Conservation (phyloP, 2,329 filamentous ascomycete species). For the Fusarium sp. region DNA sequence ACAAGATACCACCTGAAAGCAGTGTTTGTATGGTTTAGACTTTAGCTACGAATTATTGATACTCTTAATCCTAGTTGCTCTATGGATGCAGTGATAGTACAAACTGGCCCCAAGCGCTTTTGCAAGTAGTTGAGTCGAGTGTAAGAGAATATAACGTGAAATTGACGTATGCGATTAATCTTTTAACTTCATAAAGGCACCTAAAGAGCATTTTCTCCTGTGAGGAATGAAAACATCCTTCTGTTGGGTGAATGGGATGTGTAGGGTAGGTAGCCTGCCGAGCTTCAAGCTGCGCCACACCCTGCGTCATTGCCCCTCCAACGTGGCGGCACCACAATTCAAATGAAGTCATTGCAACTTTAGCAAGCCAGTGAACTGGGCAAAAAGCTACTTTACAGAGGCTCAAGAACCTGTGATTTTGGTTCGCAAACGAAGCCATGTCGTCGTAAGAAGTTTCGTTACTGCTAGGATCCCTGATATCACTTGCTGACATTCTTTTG, state of each 20-base stretch:
- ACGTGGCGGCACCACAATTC: constrained; percentile 37
- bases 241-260: background rate
- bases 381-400: constrained; percentile 14
- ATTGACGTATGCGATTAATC: no score
- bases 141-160: no score
- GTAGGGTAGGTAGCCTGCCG: constrained; percentile 32
- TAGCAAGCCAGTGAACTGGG: constrained; percentile 21
- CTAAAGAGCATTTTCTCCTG: background rate
- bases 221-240: background rate
- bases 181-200: no score
- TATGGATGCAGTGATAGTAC: background rate
- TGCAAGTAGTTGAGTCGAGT: no score
- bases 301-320: constrained; percentile 46
- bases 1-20: constrained; percentile 40
- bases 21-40: background rate
- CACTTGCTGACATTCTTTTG: constrained; percentile 31
- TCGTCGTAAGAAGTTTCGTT: constrained; percentile 44
- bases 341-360: constrained; percentile 48
- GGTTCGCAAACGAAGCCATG: constrained; percentile 43
- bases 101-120: background rate
- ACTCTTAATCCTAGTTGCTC: background rate
- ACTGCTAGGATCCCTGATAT: accelerated
- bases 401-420: constrained; percentile 15
- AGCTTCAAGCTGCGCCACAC: constrained; percentile 31
- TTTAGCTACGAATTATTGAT: background rate